Evolutionary conservation across 495 filamentous ascomycete species (phyloP), one percentile per base, ranked within the genome.

Genomic region (Hapsidospora chrysogenum): DNA sequence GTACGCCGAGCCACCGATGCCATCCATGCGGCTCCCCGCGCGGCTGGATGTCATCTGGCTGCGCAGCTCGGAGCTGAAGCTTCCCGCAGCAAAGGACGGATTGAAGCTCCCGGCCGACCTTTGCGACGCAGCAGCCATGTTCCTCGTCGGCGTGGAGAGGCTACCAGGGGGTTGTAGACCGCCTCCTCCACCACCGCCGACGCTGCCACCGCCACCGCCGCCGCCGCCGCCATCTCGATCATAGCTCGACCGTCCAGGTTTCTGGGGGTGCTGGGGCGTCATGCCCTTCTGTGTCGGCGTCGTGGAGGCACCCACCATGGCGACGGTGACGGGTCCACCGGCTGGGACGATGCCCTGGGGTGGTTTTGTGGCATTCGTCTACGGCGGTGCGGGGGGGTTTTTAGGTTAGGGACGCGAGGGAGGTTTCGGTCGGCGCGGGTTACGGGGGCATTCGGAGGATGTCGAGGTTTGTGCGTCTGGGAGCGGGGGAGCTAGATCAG

Each of bases 21-120:
- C 50, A 38, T 85, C 83, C 29, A 69, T 55, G 33, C 81, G 72
- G 11, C 80, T 78, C 7, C 74, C 82, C 11, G 68, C 70, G 41
- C 68, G 72, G 31, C 78, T 76, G 26, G 75, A 68, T 20, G 69
- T 63, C 31, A 64, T 65, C 56, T 81, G 72, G 49, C 76, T 84
- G 50, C 80, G 83, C 37, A 96, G 60, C 31, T 92, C 85, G 8
- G 86, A 74, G 49, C 80, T 92, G 63, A 96, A 96, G 62, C 85
- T 92, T 7, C 89, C 92, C 1, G 87, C 85, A 17, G 74, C 76
- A 26, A 73, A 65, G 9, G 75, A 74, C 17, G 76, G 72, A 39
- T 72, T 75, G 41, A 82, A 51, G 10, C 78, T 79, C 4, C 61
- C 54, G 30, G 69, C 78, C 23, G 23, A 6, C 23, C 72, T 78